These are phyloP conservation scores for Tetradesmus obliquus DNA, from an alignment of 139 green algal species.

Conservation along the genomic window DNA sequence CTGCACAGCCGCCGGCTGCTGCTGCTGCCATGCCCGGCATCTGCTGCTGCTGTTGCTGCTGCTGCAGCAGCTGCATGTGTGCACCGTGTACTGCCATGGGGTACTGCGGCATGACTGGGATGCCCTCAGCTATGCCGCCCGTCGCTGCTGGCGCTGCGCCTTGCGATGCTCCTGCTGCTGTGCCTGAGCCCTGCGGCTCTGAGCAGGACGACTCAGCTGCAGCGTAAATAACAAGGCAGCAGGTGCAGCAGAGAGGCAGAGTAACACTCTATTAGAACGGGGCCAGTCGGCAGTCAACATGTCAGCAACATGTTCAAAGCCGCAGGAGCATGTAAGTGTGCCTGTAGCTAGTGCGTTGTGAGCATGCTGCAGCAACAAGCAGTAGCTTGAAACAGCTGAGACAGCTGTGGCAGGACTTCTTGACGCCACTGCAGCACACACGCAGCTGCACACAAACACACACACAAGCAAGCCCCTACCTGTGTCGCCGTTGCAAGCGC, in stretches of 20 bases:
- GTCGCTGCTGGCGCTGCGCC: slow-evolving; percentile 1
- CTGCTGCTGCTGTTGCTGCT: neutral
- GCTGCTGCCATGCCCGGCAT: neutral
- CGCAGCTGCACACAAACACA: neutral
- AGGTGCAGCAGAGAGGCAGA: neutral
- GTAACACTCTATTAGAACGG: too few relatives aligned
- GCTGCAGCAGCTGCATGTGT: neutral
- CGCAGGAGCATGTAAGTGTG: too few relatives aligned
- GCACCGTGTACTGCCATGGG: neutral
- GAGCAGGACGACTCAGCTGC: slow-evolving; percentile 31
- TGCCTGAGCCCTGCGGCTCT: slow-evolving; percentile 2
- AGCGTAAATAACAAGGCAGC: neutral
- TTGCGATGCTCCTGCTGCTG: neutral
- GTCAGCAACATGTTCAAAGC: too few relatives aligned
- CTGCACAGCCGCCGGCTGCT: neutral
- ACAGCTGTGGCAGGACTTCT: too few relatives aligned
- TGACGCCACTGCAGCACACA: neutral
- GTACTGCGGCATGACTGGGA: slow-evolving; percentile 27
- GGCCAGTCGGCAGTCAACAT: too few relatives aligned
- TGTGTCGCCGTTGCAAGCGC: slow-evolving; percentile 14
- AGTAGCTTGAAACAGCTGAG: too few relatives aligned
- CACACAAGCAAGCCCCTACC: neutral
- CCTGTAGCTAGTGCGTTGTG: too few relatives aligned
- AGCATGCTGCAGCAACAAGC: too few relatives aligned
- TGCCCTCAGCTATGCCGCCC: slow-evolving; percentile 37